Percentiles rank a stretch among this genome's conserved stretches.
These are phyloP conservation scores for Colletotrichum caudatum DNA, from an alignment of 2,329 filamentous ascomycete genomes.

Conservation along the genomic window DNA sequence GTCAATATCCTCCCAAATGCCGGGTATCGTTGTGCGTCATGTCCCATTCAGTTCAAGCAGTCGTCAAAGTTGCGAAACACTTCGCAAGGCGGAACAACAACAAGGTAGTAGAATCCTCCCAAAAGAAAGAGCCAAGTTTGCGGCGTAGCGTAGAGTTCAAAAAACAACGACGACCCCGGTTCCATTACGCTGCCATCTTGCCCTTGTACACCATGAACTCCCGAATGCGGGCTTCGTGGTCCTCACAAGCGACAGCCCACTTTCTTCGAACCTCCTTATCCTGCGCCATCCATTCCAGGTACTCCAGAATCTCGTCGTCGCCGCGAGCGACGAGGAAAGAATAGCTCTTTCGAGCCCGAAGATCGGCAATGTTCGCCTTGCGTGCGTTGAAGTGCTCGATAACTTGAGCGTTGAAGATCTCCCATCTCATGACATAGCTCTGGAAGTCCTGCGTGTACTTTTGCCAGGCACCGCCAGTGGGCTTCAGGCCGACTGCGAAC, in stretches of 20 bases:
- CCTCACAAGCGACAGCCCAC: slow-evolving; percentile 70
- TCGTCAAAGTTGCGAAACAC: slow-evolving; percentile 34
- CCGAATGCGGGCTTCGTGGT: slow-evolving; percentile 69
- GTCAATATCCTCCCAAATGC: slow-evolving; percentile 36
- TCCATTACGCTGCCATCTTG: slow-evolving; percentile 54
- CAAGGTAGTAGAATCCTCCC: slow-evolving; percentile 3
- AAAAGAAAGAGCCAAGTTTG: background rate
- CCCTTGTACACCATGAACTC: slow-evolving; percentile 66
- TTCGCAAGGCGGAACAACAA: slow-evolving; percentile 14
- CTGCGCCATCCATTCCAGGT: slow-evolving; percentile 71
- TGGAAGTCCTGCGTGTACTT: slow-evolving; percentile 67
- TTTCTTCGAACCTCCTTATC: slow-evolving; percentile 72
- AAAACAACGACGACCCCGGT: background rate
- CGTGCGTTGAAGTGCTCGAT: slow-evolving; percentile 67
- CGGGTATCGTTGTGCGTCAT: slow-evolving; percentile 40
- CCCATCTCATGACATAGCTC: slow-evolving; percentile 63
- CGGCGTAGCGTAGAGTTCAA: background rate
- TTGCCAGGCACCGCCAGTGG: slow-evolving; percentile 58
- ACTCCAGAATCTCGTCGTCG: slow-evolving; percentile 65
- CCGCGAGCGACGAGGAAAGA: slow-evolving; percentile 59
- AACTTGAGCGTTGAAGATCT: slow-evolving; percentile 59
- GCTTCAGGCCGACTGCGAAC: slow-evolving; percentile 58
- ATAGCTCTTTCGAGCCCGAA: slow-evolving; percentile 57
- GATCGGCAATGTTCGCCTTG: slow-evolving; percentile 56
- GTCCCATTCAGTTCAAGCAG: slow-evolving; percentile 34